These are phyloP conservation scores for Tillandsia leiboldiana DNA, from an alignment of 176 grass and related monocot genomes.

Conservation along the genomic window DNA sequence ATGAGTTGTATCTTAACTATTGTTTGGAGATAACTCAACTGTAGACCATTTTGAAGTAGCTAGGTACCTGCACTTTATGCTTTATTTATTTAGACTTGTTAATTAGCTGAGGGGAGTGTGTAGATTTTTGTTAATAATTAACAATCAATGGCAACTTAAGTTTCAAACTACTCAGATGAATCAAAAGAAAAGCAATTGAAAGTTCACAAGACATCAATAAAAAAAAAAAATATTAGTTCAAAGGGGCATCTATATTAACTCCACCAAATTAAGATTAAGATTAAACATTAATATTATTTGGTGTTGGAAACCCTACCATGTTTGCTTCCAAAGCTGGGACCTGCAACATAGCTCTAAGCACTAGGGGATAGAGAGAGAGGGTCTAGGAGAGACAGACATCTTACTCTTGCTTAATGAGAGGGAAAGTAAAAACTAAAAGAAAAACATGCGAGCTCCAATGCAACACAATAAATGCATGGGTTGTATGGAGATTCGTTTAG, in stretches of 20 bases:
- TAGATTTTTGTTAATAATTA: too few relatives aligned
- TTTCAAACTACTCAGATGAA: too few relatives aligned
- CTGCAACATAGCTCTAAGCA: conserved; percentile 39
- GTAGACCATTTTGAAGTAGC: too few relatives aligned
- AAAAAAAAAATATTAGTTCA: too few relatives aligned
- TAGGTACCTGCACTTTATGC: too few relatives aligned
- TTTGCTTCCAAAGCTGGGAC: conserved; percentile 27
- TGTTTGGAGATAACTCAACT: too few relatives aligned
- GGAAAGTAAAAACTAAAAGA: neutral
- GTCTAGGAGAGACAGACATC: conserved; percentile 42
- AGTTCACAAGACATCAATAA: neutral
- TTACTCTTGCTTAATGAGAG: conserved; percentile 23
- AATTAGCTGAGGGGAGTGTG: too few relatives aligned
- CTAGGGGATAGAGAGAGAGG: conserved; percentile 2
- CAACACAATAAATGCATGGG: conserved; percentile 33
- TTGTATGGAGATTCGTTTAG: conserved; percentile 21
- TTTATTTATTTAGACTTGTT: too few relatives aligned
- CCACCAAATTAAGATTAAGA: conserved; percentile 7
- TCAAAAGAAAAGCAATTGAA: neutral
- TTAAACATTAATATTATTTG: conserved; percentile 3
- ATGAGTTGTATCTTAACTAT: conserved; percentile 11
- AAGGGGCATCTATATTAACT: neutral
- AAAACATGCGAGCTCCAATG: conserved; percentile 44
- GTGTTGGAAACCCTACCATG: conserved; percentile 15
- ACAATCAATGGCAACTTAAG: too few relatives aligned